phyloP scores from a whole-genome alignment of 2,329 filamentous ascomycete species.

The Dendryphion nanum region DNA sequence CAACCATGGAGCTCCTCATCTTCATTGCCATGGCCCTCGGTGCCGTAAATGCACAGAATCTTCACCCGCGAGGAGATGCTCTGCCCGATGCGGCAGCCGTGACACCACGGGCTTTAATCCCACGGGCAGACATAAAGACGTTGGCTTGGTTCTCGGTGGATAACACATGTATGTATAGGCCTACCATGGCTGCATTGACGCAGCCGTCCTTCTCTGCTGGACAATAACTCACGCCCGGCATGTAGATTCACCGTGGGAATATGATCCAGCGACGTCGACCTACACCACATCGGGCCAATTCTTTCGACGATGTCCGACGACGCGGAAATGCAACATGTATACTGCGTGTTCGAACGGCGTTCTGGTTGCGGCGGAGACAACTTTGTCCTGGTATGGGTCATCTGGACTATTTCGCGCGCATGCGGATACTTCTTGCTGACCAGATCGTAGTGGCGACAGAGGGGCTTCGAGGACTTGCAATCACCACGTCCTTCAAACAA shows the following conservation, averaged over 20 bases:
- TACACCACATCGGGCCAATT: background rate
- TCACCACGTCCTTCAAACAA: background rate
- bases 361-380: background rate
- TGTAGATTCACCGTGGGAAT: background rate
- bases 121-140: background rate
- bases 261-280: background rate
- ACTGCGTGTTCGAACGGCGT: background rate
- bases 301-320: background rate
- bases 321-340: background rate
- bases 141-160: background rate
- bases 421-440: too few relatives aligned
- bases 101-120: background rate
- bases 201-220: too few relatives aligned
- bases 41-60: background rate
- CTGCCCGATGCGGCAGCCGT: background rate
- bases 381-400: conserved; percentile 1
- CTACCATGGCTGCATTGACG: background rate
- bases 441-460: too few relatives aligned
- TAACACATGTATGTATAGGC: background rate
- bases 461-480: background rate
- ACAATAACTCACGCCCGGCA: too few relatives aligned
- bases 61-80: background rate
- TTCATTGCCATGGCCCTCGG: background rate
- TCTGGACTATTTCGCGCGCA: too few relatives aligned
- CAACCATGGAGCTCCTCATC: background rate